These are phyloP conservation scores for Pseudogymnoascus sp. DNA, from an alignment of 2,329 filamentous ascomycete genomes.

Conservation along the genomic window DNA sequence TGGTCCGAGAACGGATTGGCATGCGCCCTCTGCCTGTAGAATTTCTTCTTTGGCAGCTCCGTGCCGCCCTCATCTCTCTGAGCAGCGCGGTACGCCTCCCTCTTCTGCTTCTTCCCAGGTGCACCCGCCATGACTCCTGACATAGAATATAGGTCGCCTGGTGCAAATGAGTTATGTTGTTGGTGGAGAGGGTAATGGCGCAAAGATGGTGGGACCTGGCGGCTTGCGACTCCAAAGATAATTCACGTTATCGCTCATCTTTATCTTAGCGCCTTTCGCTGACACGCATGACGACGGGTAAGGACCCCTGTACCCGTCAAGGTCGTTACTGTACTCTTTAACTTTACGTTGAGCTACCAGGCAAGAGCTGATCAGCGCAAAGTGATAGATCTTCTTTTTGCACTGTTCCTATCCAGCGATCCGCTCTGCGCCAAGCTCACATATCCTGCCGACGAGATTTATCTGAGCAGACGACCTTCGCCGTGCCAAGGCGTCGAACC, in stretches of 20 bases:
- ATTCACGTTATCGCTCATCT: slow-evolving; percentile 8
- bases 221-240: slow-evolving; percentile 4
- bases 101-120: slow-evolving; percentile 55
- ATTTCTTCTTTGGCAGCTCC: slow-evolving; percentile 79
- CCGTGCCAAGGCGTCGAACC: background rate
- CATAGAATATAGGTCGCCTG: background rate
- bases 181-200: background rate
- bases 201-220: slow-evolving; percentile 1
- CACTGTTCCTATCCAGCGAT: background rate
- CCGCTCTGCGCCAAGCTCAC: background rate
- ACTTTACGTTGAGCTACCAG: background rate
- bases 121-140: slow-evolving; percentile 33
- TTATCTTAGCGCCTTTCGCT: slow-evolving; percentile 6
- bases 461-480: background rate
- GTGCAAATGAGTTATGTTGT: background rate
- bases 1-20: slow-evolving; percentile 98
- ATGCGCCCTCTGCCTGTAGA: slow-evolving; percentile 92
- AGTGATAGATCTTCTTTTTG: background rate
- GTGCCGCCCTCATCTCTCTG: slow-evolving; percentile 40
- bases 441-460: background rate
- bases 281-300: slow-evolving; percentile 4
- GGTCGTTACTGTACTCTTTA: slow-evolving; percentile 1
- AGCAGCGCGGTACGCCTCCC: slow-evolving; percentile 56
- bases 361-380: slow-evolving; percentile 4
- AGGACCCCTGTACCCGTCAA: slow-evolving; percentile 9